Evolutionary conservation across 495 filamentous ascomycete species (phyloP).

Genomic region (Penicillium ochrochloron): DNA sequence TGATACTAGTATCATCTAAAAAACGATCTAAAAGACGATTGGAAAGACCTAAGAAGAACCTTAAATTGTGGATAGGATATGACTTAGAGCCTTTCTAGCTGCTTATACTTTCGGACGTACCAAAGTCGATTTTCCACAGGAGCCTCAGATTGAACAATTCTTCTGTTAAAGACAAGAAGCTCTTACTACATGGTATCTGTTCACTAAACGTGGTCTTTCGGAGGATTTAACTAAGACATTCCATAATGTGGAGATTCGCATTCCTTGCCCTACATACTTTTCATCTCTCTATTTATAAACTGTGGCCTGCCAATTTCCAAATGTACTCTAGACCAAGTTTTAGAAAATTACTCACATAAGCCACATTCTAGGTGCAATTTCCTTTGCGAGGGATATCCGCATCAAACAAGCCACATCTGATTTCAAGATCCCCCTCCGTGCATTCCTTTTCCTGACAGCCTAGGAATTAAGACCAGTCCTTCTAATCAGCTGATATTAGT

Average conservation of each 20-base stretch:
- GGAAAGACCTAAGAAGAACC: too few relatives aligned
- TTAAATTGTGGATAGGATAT: background rate
- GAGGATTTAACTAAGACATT: background rate
- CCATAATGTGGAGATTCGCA: background rate
- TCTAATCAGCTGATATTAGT: background rate
- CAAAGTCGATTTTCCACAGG: background rate
- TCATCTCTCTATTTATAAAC: background rate
- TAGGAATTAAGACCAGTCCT: background rate
- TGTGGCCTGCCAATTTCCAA: background rate
- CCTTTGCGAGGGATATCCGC: background rate
- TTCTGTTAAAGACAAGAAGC: background rate
- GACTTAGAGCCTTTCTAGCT: too few relatives aligned
- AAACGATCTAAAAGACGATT: too few relatives aligned
- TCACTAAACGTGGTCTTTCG: background rate
- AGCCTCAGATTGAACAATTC: background rate
- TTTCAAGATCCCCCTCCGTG: background rate
- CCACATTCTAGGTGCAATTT: conserved; percentile 9
- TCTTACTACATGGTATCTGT: background rate
- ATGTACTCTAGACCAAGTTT: background rate
- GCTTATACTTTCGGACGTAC: background rate
- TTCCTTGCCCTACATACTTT: background rate
- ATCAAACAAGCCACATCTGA: background rate
- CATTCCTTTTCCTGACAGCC: conserved; percentile 1
- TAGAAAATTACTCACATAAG: conserved; percentile 1
- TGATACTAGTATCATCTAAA: too few relatives aligned